A percentile compares a stretch with the other conserved stretches of the same genome.
phyloP scores from a whole-genome alignment of 352 stramenopile genomes.

The Globisporangium parvum region DNA sequence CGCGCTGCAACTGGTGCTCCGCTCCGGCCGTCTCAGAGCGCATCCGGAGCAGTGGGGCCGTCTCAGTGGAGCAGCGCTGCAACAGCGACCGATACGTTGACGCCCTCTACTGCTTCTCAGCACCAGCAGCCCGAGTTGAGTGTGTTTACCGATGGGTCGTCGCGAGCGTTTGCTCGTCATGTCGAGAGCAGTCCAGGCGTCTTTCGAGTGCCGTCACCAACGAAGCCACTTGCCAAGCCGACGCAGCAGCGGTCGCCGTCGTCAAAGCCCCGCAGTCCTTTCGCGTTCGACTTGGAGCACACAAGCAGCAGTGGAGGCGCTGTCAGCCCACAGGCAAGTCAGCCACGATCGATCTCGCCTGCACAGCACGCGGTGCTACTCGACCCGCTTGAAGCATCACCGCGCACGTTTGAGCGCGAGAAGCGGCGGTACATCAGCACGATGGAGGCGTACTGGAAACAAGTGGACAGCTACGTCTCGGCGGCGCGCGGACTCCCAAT shows the following conservation, averaged over 20 bases:
- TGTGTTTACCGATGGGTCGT: slow-evolving; percentile 52
- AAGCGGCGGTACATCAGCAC: slow-evolving; percentile 70
- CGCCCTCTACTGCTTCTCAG: neutral
- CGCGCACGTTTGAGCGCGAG: slow-evolving; percentile 72
- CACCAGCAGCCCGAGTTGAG: slow-evolving; percentile 24
- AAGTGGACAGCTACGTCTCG: slow-evolving; percentile 65
- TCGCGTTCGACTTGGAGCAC: slow-evolving; percentile 32
- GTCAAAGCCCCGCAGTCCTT: slow-evolving; percentile 22
- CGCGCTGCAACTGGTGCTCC: slow-evolving; percentile 6
- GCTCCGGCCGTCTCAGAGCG: neutral
- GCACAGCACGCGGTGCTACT: slow-evolving; percentile 24
- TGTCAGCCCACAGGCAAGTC: neutral
- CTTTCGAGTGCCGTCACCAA: slow-evolving; percentile 48
- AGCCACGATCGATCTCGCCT: slow-evolving; percentile 9
- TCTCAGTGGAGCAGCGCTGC: neutral
- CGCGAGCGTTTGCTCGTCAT: slow-evolving; percentile 51
- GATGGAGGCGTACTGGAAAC: slow-evolving; percentile 78
- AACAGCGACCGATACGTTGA: neutral
- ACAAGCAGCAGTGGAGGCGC: neutral
- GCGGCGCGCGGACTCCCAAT: slow-evolving; percentile 54
- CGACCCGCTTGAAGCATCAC: slow-evolving; percentile 47
- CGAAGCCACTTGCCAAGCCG: slow-evolving; percentile 21
- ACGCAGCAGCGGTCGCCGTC: slow-evolving; percentile 13
- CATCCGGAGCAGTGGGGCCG: neutral
- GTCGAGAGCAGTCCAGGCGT: slow-evolving; percentile 58